Evolutionary conservation across 1,284 basidiomycete species (phyloP).

Genomic region (Moesziomyces globuligerus): DNA sequence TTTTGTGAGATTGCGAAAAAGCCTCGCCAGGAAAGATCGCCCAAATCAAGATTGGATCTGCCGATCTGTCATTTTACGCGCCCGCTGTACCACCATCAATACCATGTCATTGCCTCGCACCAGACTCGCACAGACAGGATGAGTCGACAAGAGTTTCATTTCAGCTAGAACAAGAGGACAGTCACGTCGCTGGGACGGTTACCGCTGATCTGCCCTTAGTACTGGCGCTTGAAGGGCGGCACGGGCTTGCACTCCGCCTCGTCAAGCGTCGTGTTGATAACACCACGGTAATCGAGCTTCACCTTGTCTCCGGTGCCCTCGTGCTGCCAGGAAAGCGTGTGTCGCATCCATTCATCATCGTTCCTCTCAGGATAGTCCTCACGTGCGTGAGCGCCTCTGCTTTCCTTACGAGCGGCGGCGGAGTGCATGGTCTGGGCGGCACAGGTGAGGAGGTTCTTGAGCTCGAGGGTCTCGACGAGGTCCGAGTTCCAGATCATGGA

Average conservation of each 20-base stretch:
- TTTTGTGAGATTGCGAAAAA: no score
- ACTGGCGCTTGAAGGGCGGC: conserved; percentile 63
- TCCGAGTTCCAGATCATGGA: conserved; percentile 94
- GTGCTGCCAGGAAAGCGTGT: conserved; percentile 61
- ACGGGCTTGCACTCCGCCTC: conserved; percentile 86
- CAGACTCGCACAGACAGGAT: no score
- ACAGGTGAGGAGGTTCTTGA: conserved; percentile 93
- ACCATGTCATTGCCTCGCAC: no score
- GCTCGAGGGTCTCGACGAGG: conserved; percentile 94
- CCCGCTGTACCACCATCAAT: no score
- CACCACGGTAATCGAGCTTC: conserved; percentile 86
- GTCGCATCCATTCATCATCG: conserved; percentile 72
- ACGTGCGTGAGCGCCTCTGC: conserved; percentile 95
- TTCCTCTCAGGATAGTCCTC: conserved; percentile 89
- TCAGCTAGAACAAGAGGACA: no score
- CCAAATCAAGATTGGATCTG: no score
- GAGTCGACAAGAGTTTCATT: no score
- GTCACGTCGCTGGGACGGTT: no score
- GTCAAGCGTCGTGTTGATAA: conserved; percentile 87
- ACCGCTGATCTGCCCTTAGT: conserved; percentile 27
- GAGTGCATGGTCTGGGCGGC: conserved; percentile 95
- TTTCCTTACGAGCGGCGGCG: conserved; percentile 95
- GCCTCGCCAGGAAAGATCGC: no score
- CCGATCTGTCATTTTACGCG: no score
- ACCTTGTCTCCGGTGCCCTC: conserved; percentile 75